A percentile compares a stretch with the other conserved stretches of the same genome.
These are phyloP conservation scores for Podospora anserina DNA, from an alignment of 495 filamentous ascomycete species.

Conservation along the genomic window DNA sequence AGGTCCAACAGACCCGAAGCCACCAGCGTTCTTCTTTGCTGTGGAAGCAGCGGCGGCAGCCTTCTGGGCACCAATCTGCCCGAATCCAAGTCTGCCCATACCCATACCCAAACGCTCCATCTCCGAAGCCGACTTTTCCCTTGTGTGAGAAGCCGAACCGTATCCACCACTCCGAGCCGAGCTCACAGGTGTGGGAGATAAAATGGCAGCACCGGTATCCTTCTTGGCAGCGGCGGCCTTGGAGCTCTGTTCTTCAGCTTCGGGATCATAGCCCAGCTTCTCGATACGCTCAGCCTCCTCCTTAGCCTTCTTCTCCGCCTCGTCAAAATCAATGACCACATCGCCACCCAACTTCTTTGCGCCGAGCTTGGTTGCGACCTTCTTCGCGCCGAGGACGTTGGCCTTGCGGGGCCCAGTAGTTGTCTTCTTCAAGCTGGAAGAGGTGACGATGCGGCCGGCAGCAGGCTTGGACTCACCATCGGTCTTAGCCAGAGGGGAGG, in stretches of 20 bases:
- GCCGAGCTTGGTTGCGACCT: conserved; percentile 76
- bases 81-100: conserved; percentile 81
- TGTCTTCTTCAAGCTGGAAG: conserved; percentile 70
- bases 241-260: conserved; percentile 67
- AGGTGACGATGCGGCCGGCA: conserved; percentile 63
- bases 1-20: conserved; percentile 80
- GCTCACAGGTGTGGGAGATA: conserved; percentile 71
- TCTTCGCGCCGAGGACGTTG: conserved; percentile 70
- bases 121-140: conserved; percentile 62
- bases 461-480: conserved; percentile 47
- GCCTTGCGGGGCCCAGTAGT: conserved; percentile 65
- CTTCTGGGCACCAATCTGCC: conserved; percentile 71
- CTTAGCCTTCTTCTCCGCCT: conserved; percentile 92
- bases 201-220: conserved; percentile 50
- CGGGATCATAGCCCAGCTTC: conserved; percentile 96
- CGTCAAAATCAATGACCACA: conserved; percentile 82
- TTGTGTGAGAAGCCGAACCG: conserved; percentile 55
- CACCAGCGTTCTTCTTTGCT: conserved; percentile 69
- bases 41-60: conserved; percentile 40
- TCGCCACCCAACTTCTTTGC: conserved; percentile 83
- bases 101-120: conserved; percentile 91
- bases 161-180: conserved; percentile 56
- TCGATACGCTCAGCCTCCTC: conserved; percentile 96
- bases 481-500: conserved; percentile 72
- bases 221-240: conserved; percentile 47